These are phyloP conservation scores for Clausena lansium DNA, from an alignment of 345 rosid genomes.

Conservation along the genomic window DNA sequence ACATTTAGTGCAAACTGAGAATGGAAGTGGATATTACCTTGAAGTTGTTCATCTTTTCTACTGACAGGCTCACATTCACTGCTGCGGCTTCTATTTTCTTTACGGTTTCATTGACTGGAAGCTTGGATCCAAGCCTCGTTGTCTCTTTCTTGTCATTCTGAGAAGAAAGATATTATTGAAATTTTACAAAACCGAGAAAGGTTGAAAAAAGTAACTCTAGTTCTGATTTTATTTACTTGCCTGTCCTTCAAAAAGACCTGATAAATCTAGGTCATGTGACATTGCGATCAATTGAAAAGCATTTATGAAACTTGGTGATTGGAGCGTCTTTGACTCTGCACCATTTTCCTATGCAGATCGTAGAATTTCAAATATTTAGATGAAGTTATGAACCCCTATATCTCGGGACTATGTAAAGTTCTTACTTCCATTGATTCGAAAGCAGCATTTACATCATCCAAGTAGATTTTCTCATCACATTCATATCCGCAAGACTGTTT, in stretches of 20 bases:
- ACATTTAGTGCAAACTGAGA: background rate
- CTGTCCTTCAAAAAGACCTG: constrained; percentile 85
- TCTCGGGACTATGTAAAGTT: constrained; percentile 7
- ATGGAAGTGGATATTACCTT: constrained; percentile 40
- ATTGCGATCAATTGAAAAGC: constrained; percentile 92
- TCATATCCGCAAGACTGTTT: constrained; percentile 44
- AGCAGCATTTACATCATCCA: constrained; percentile 56
- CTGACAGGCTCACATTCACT: constrained; percentile 53
- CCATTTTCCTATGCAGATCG: constrained; percentile 49
- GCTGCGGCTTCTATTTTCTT: constrained; percentile 88
- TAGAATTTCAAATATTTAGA: constrained; percentile 18
- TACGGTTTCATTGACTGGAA: constrained; percentile 65
- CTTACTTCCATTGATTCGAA: constrained; percentile 60
- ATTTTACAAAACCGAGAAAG: constrained; percentile 7
- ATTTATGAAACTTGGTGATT: constrained; percentile 72
- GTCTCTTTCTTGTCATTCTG: too few species aligned
- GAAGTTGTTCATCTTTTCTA: constrained; percentile 54
- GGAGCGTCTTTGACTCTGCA: constrained; percentile 35
- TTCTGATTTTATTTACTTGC: constrained; percentile 35
- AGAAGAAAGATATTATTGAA: background rate
- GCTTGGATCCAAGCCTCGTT: constrained; percentile 38
- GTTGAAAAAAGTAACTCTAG: background rate
- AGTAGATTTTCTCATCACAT: constrained; percentile 31
- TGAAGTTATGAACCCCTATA: background rate
- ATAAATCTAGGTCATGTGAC: constrained; percentile 90